Conservation (phyloP, 2,329 filamentous ascomycete genomes). For the Fusarium acutatum region DNA sequence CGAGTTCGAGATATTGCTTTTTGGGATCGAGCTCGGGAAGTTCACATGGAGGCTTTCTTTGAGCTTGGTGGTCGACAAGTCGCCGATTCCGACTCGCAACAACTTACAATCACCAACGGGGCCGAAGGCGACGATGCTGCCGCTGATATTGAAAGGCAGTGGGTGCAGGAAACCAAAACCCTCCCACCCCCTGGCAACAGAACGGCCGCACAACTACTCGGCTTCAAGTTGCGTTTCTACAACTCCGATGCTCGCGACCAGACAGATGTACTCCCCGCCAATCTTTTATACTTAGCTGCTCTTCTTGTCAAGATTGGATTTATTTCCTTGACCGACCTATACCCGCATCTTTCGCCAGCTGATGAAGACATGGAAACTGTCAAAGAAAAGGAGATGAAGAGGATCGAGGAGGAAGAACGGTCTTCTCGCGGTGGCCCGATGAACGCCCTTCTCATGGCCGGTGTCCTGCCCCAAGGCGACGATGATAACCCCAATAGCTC, state of each 20-base stretch:
- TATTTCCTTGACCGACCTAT: constrained; percentile 89
- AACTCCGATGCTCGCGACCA: constrained; percentile 79
- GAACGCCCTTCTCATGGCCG: constrained; percentile 89
- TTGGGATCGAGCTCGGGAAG: constrained; percentile 79
- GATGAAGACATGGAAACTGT: constrained; percentile 85
- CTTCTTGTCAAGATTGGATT: constrained; percentile 97
- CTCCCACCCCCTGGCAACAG: constrained; percentile 86
- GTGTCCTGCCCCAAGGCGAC: constrained; percentile 70
- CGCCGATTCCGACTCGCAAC: constrained; percentile 64
- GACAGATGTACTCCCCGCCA: constrained; percentile 83
- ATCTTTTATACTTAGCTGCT: constrained; percentile 90
- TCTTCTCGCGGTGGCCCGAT: constrained; percentile 73
- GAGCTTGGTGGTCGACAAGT: constrained; percentile 81
- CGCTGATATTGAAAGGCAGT: constrained; percentile 69
- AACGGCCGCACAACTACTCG: constrained; percentile 91
- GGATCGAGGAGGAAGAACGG: constrained; percentile 80
- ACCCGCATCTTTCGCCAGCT: constrained; percentile 87
- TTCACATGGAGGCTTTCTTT: constrained; percentile 86
- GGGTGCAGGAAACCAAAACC: constrained; percentile 83
- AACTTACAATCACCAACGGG: constrained; percentile 50
- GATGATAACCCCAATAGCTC: constrained; percentile 73
- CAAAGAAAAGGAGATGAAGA: constrained; percentile 74
- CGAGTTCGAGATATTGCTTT: constrained; percentile 76
- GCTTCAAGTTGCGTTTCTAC: constrained; percentile 97
- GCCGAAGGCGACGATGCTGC: constrained; percentile 55